phyloP scores from a whole-genome alignment of 2,329 filamentous ascomycete genomes.

The Periconia macrospinosa region DNA sequence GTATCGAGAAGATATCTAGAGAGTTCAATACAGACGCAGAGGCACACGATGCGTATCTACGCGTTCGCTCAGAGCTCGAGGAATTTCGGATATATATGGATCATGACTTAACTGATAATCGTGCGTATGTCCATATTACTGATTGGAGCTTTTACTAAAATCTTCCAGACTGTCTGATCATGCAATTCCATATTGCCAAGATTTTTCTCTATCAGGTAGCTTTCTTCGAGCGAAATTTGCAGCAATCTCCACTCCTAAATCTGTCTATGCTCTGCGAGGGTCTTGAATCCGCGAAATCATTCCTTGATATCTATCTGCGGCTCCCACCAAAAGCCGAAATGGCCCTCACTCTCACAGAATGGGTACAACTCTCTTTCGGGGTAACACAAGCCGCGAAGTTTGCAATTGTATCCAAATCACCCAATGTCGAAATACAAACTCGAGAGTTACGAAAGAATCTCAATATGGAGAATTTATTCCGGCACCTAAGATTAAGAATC shows the following conservation, averaged over 20 bases:
- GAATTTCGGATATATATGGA: conserved; percentile 32
- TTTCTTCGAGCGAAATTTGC: conserved; percentile 35
- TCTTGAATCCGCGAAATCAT: conserved; percentile 29
- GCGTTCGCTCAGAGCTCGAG: conserved; percentile 36
- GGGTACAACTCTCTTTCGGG: conserved; percentile 45
- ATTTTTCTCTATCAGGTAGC: conserved; percentile 46
- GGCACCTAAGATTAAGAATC: conserved; percentile 26
- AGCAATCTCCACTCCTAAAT: conserved; percentile 28
- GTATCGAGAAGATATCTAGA: conserved; percentile 33
- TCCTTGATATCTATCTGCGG: conserved; percentile 38
- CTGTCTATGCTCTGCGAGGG: conserved; percentile 25
- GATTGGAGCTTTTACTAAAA: not conserved
- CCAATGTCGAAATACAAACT: conserved; percentile 25
- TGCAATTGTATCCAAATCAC: conserved; percentile 28
- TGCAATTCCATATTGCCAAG: conserved; percentile 45
- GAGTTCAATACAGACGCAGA: conserved; percentile 20
- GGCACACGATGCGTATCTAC: conserved; percentile 33
- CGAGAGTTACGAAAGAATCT: conserved; percentile 27
- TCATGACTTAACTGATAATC: conserved; percentile 29
- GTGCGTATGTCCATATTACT: conserved; percentile 21
- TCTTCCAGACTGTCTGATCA: conserved; percentile 38
- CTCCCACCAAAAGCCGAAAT: conserved; percentile 41
- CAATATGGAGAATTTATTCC: conserved; percentile 31
- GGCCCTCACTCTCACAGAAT: conserved; percentile 43
- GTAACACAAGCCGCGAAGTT: conserved; percentile 35